Conservation (phyloP, 192 early-diverging fungal genomes). For the Umbelopsis isabellina region DNA sequence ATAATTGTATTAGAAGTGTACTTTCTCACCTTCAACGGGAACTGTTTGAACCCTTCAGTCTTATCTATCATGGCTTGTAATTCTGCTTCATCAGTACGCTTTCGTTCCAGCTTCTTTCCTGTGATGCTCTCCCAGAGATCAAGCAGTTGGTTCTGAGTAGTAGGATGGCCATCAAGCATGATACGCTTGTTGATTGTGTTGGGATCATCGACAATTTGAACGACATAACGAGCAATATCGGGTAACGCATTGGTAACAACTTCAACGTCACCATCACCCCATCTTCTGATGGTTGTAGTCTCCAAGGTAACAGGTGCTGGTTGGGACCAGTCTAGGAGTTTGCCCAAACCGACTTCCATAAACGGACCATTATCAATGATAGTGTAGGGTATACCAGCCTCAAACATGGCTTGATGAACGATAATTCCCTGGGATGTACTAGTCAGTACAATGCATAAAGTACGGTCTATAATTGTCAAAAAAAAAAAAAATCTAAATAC, state of each 20-base stretch:
- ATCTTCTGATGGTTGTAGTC: background rate
- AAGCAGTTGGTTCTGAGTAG: constrained; percentile 15
- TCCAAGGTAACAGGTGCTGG: constrained; percentile 1
- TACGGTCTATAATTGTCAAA: background rate
- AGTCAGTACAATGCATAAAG: background rate
- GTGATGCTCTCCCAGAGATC: constrained; percentile 14
- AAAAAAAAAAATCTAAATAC: background rate
- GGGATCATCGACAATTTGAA: constrained; percentile 5
- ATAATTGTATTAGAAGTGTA: background rate
- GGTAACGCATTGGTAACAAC: background rate
- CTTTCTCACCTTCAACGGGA: background rate
- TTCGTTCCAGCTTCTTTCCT: background rate
- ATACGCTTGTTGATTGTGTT: constrained; percentile 18
- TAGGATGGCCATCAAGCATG: constrained; percentile 17
- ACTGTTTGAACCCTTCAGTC: background rate
- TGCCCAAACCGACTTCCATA: background rate
- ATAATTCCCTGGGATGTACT: background rate
- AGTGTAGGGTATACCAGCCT: constrained; percentile 9
- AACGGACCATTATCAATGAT: constrained; percentile 21
- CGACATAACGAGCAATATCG: constrained; percentile 8
- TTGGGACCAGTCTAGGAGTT: background rate
- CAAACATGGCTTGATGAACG: constrained; percentile 15
- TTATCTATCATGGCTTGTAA: constrained; percentile 9
- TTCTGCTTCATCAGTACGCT: background rate
- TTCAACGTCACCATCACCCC: background rate